Evolutionary conservation across 129 eudicot species (phyloP).

Genomic region (Mikania micrantha): DNA sequence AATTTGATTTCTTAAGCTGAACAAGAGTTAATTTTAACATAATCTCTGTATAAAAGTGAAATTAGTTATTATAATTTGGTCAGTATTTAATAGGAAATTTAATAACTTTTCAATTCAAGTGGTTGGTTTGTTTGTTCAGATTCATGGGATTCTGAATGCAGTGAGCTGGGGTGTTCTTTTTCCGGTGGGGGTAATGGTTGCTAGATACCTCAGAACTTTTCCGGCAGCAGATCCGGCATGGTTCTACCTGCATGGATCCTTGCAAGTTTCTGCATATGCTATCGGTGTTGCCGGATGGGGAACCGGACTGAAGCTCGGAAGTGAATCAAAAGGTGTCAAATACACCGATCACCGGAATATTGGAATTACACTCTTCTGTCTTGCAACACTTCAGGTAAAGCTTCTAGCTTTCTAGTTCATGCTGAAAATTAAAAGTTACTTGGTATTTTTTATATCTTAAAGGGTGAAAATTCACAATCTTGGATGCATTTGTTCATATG

Average conservation of each 20-base stretch:
- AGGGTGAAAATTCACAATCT: not conserved
- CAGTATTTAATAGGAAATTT: too few relatives aligned
- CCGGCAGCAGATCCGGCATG: conserved; percentile 72
- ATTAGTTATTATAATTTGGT: too few relatives aligned
- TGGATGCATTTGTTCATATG: not conserved
- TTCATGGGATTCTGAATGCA: conserved; percentile 78
- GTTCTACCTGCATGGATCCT: conserved; percentile 69
- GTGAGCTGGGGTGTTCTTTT: conserved; percentile 77
- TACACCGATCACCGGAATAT: conserved; percentile 53
- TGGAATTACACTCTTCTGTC: conserved; percentile 66
- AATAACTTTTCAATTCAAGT: not conserved
- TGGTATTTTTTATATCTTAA: not conserved
- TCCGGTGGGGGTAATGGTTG: conserved; percentile 57
- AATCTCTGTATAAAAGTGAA: too few relatives aligned
- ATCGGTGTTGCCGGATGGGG: conserved; percentile 94
- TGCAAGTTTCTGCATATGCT: conserved; percentile 66
- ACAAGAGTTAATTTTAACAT: too few relatives aligned
- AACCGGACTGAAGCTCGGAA: conserved; percentile 79
- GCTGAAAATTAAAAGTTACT: not conserved
- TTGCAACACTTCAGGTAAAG: conserved; percentile 85
- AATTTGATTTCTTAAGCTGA: too few relatives aligned
- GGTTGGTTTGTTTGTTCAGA: conserved; percentile 27
- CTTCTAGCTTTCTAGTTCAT: not conserved
- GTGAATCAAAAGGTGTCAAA: conserved; percentile 53
- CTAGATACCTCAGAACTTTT: conserved; percentile 54